Evolutionary conservation across 495 filamentous ascomycete genomes (phyloP).

Genomic region (Podospora comata): DNA sequence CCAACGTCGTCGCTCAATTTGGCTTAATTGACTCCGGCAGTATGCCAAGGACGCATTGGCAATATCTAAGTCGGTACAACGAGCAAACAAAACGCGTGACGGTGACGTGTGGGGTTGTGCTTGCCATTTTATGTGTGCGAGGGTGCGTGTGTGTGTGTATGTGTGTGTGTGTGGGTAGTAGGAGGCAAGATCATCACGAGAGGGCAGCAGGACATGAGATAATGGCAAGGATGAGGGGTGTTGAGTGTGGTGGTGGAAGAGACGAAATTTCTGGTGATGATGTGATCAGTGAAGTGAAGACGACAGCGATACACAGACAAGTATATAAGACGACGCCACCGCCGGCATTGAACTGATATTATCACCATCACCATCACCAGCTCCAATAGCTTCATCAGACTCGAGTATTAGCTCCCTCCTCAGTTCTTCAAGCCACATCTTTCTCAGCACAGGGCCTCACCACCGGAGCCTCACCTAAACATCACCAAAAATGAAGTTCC

Average conservation of each 20-base stretch:
- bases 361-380: slow-evolving; percentile 8
- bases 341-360: not conserved
- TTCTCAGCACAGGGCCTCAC: not conserved
- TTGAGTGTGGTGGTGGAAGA: not conserved
- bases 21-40: slow-evolving; percentile 2
- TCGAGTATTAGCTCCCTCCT: not conserved
- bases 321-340: not conserved
- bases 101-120: not conserved
- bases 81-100: slow-evolving; percentile 15
- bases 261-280: not conserved
- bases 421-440: not conserved
- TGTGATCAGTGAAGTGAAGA: not conserved
- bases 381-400: not conserved
- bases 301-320: not conserved
- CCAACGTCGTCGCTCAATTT: slow-evolving; percentile 12
- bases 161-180: not conserved
- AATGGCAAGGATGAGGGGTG: not conserved
- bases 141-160: not conserved
- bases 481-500: slow-evolving; percentile 24
- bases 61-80: slow-evolving; percentile 8
- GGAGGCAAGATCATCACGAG: slow-evolving; percentile 9
- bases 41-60: not conserved
- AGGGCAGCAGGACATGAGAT: slow-evolving; percentile 8
- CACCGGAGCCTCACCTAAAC: not conserved
- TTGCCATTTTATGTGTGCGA: not conserved